Evolutionary conservation across 139 green algal species (phyloP), one percentile per base, ranked within the genome.

Genomic region (Chlamydomonas schloesseri): DNA sequence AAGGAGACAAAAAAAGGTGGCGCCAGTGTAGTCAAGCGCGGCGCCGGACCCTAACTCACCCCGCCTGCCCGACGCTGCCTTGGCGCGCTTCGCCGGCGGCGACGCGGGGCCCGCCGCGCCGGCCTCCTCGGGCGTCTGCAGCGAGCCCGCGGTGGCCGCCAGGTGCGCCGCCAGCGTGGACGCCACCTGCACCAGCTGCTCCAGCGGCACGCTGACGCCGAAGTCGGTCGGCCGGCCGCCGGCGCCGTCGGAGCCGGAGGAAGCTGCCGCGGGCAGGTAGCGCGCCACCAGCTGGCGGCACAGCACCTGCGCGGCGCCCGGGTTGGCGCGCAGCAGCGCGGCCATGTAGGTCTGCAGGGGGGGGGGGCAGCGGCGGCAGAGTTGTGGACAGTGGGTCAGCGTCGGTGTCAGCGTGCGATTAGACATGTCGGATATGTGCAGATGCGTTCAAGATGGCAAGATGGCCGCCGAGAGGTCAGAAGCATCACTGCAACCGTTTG

Each of bases 301-400:
- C 86, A 97, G 95, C 18, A 90, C 86, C 68, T 87, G 77, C 2
- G 93, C 94, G 3, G 91, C 90, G 10, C 50, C 46, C 2, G 94
- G 94, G 70, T 94, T 89, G n/a, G 71, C 77, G 24, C 91, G 91
- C 29, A 97, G 93, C 69, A 98, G 87, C 6, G 88, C 89, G 3
- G 90, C 95, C 64, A 95, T 76, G 20, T 89, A 90, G 11, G 89
- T 89, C 69, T 94, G 88, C 91, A 78, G 84, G 81, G 33, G 86
- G 29, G 36, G 15, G 8, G 1, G 23, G 50, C 10, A 60, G 55
- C 55, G 10, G 42, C 8, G 42, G 6, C 6, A 8, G 42, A 50
- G 42, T 50, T 5, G 42, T 5, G 42, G 42, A 50, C 42, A 50
- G 8, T 5, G 42, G 42, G 42, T n/a, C n/a, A n/a, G n/a, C n/a